Base-by-base conservation (phyloP, 768 basidiomycete species). In the button mushroom (Agaricus bisporus) region DNA sequence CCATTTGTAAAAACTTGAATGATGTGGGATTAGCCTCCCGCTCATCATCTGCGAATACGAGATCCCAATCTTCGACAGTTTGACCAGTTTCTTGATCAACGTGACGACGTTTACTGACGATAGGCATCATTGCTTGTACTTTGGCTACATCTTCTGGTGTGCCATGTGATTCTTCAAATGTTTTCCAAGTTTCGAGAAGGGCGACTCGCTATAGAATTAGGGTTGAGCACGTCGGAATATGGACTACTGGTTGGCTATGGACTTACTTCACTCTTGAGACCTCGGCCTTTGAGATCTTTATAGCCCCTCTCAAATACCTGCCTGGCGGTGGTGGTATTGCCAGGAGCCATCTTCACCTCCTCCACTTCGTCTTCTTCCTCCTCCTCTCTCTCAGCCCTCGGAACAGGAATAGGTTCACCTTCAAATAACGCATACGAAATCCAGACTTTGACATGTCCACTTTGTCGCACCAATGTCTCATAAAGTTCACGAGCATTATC, bases 381-480 rank as follows among this genome's bases (percentile, higher is more conserved):
- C 11, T 88, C 88, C 6, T 86, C 86, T 11, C 87, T 76, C 60
- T 77, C 71, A 4, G 78, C 82, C 18, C 86, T 73, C 9, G 80
- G 79, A 5, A 85, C 60, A 4, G 83, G 83, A 41, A 89, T 86
- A 5, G 82, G 73, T 61, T 87, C 86, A 5, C 83, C 87, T 69
- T 98, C 95, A 61, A 98, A 97, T 60, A 88, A 77, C 0, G 95
- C 95, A 67, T 87, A 98, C 49, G 93, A 85, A 51, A 97, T 91
- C 93, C 94, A 98, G 17, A 95, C 93, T 70, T 98, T 98, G 70
- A 93, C 88, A 65, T 98, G 95, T 3, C 91, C 91, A 58, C 92
- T 95, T 46, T 88, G 74, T 29, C 80, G 71, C 45, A 97, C 76
- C 17, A 98, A 78, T 17, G 94, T 82, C 70, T 98, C 95, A 66